These are phyloP conservation scores for Ceratocystis ficicola DNA, from an alignment of 2,329 filamentous ascomycete genomes.

Conservation along the genomic window DNA sequence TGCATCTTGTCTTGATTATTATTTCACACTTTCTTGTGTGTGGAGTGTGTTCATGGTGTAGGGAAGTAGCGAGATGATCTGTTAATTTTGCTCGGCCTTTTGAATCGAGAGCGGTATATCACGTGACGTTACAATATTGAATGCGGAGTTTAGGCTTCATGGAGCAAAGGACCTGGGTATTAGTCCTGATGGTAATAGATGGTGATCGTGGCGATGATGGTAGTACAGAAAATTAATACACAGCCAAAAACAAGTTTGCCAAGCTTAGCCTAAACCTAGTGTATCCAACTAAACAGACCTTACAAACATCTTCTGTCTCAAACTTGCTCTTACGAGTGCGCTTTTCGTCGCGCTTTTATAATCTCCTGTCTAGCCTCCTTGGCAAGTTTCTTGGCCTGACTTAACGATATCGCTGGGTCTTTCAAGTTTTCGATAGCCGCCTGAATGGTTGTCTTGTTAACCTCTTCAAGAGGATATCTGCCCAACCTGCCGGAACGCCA, in stretches of 20 bases:
- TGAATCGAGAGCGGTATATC: too few species aligned
- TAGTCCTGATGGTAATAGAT: background rate
- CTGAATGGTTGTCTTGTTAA: constrained; percentile 48
- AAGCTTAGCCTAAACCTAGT: background rate
- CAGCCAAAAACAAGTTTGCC: background rate
- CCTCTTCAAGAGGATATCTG: constrained; percentile 64
- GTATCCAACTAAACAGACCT: too few species aligned
- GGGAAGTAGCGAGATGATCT: too few species aligned
- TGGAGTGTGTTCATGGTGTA: too few species aligned
- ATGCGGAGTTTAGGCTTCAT: background rate
- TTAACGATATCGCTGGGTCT: constrained; percentile 47
- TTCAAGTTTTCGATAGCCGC: constrained; percentile 37
- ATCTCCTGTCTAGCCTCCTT: constrained; percentile 44
- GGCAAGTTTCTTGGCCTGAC: constrained; percentile 54
- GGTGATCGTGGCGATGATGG: background rate
- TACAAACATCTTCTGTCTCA: background rate
- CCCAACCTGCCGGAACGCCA: constrained; percentile 72
- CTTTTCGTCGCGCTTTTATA: constrained; percentile 21
- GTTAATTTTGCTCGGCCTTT: too few species aligned
- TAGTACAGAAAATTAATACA: background rate
- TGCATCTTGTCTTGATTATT: background rate
- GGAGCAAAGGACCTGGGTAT: background rate
- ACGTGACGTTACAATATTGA: too few species aligned
- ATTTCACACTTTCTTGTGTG: too few species aligned
- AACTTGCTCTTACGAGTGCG: background rate